Evolutionary conservation across 1,139 yeast species (phyloP), one percentile per base, ranked within the genome.

Genomic region (Candida freyschussii): DNA sequence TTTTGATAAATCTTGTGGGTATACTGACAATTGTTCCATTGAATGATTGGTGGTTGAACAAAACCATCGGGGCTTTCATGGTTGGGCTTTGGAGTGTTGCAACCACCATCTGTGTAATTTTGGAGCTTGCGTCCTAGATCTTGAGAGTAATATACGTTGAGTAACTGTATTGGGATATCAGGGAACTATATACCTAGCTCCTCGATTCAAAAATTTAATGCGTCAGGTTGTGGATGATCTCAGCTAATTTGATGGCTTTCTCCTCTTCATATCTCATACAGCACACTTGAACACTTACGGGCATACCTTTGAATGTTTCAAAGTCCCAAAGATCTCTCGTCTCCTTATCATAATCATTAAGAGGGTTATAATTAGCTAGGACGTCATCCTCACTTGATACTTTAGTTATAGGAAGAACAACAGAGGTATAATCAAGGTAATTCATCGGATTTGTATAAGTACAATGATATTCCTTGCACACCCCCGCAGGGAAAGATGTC

Each of bases 41-140:
- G 20, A 79, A 80, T 48, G 57, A 63, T 8, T 86, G 95, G 94
- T 59, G 59, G 40, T 65, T 86, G 57, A 77, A 80, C 37, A 60
- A 69, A 36, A 57, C 57, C 27, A 68, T 81, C 16, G 94, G 94
- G 0, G 30, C 52, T 7, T 50, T 63, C 1, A 66, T 78, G 46
- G 65, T 84, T 16, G 44, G 59, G 2, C 60, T 76, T 23, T 83
- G 91, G 91, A 37, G 63, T 4, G 21, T 66, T 4, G 72, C 75
- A 0, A 73, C 77, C 1, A 24, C 52, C 2, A 38, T 69, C 3
- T 71, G 74, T 50, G 49, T 50, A 6, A 16, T 49, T 3, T 18
- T 50, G n/a, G 58, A 53, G 31, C 34, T 25, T n/a, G n/a, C n/a
- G n/a, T n/a, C n/a, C n/a, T n/a, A n/a, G n/a, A n/a, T n/a, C n/a